phyloP scores from a whole-genome alignment of 78 protist genomes.

The Emiliania huxleyi region DNA sequence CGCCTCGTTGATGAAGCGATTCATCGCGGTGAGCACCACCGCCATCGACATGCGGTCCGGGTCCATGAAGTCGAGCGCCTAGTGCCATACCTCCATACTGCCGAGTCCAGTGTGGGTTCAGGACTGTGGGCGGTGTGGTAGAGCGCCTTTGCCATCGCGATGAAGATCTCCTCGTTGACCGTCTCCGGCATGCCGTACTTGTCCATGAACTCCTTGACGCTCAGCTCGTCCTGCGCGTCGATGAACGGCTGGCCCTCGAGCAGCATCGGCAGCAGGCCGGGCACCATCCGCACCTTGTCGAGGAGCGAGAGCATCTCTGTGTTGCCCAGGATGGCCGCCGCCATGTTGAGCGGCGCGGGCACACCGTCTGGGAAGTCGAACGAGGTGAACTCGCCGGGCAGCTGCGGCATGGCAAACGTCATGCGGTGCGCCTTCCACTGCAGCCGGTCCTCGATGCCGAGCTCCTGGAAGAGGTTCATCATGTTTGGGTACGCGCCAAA shows the following conservation, averaged over 20 bases:
- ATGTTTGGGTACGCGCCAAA: conserved; percentile 64
- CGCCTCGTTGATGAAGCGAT: conserved; percentile 38
- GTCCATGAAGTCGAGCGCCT: conserved; percentile 54
- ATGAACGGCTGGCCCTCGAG: conserved; percentile 34
- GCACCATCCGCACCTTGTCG: conserved; percentile 43
- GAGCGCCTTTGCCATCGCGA: conserved; percentile 54
- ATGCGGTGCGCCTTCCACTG: conserved; percentile 58
- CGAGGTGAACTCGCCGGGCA: conserved; percentile 46
- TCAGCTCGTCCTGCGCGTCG: conserved; percentile 40
- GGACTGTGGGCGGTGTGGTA: too few species aligned
- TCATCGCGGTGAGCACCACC: conserved; percentile 56
- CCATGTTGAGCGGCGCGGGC: conserved; percentile 57
- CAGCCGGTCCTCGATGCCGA: conserved; percentile 46
- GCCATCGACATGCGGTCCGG: conserved; percentile 50
- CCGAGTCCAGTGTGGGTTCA: not conserved
- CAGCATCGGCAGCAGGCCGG: conserved; percentile 42
- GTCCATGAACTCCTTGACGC: conserved; percentile 23
- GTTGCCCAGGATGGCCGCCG: conserved; percentile 45
- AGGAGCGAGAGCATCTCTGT: conserved; percentile 45
- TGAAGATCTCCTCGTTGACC: conserved; percentile 47
- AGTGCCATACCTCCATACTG: too few species aligned
- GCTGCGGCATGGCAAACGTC: conserved; percentile 46
- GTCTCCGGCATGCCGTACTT: conserved; percentile 45
- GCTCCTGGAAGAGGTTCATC: conserved; percentile 51
- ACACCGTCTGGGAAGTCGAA: conserved; percentile 41